Evolutionary conservation across 495 filamentous ascomycete species (phyloP), one percentile per base, ranked within the genome.

Genomic region (Talaromyces borbonicus): DNA sequence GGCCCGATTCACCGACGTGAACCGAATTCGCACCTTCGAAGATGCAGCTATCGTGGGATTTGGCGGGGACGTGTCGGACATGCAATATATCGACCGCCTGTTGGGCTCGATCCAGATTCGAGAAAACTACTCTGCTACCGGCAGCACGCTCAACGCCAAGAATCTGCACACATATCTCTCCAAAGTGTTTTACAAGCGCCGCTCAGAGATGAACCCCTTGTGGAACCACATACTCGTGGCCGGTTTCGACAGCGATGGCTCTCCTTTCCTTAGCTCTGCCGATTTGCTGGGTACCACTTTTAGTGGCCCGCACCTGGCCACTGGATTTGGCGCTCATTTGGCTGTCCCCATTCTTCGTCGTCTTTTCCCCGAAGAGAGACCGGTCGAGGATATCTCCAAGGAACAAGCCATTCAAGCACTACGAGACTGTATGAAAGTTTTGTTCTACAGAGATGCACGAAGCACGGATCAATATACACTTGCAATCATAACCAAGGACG

Each of bases 381-480:
- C 83, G 25, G 80, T 84, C 19, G 74, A 75, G 49, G 63, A 72
- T 36, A 68, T 96, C 46, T 84, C 70, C 35, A 77, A 77, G 55
- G 90, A 97, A 56, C 59, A 84, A 62, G 92, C 92, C 32, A 72
- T 95, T 39, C 71, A 78, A 20, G 75, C 85, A 11, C 67, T 97
- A 47, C 82, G 82, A 68, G 84, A 95, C 65, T 93, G 87, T 62
- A 87, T 98, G 84, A 97, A 97, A 75, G 90, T 97, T 47, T 74
- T 98, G 46, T 98, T 88, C 72, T 98, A 98, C 71, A 77, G 92
- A 51, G 92, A 98, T 71, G 92, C 92, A 6, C 80, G 92, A 57
- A 92, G 85, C 71, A 63, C 89, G 61, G 87, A 96, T 65, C 74
- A 80, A 60, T 98, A 95, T 64, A 87, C 84, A 43, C 81, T 98